Evolutionary conservation across 257 asterid genomes (phyloP).

Genomic region (Salvia splendens): DNA sequence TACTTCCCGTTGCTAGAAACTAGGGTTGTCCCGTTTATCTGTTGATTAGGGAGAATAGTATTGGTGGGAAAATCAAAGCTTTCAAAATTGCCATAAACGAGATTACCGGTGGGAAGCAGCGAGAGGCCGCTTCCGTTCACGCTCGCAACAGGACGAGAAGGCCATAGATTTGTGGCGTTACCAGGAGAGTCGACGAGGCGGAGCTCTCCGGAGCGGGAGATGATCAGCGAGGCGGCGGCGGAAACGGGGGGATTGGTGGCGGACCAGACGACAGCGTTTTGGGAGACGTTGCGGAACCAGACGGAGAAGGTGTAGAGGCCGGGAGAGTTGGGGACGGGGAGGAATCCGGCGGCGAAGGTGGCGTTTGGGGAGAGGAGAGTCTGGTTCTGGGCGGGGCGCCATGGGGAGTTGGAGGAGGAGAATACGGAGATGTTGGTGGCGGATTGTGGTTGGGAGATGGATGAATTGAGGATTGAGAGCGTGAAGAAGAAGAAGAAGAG

Average conservation of each 20-base stretch:
- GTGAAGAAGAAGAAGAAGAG: constrained; percentile 33
- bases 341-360: constrained; percentile 56
- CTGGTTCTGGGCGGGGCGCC: constrained; percentile 64
- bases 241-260: constrained; percentile 51
- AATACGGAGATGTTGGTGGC: constrained; percentile 41
- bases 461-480: constrained; percentile 31
- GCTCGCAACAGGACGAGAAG: constrained; percentile 30
- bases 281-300: constrained; percentile 52
- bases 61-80: constrained; percentile 65
- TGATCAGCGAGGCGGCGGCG: constrained; percentile 49
- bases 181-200: constrained; percentile 40
- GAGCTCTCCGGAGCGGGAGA: constrained; percentile 56
- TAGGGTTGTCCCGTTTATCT: constrained; percentile 42
- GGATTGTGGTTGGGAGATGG: constrained; percentile 42
- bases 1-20: constrained; percentile 53
- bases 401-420: constrained; percentile 48
- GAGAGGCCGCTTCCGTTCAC: constrained; percentile 41
- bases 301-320: constrained; percentile 61
- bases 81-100: constrained; percentile 54
- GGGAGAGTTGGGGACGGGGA: constrained; percentile 30
- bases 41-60: constrained; percentile 64
- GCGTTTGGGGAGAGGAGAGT: constrained; percentile 60
- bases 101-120: constrained; percentile 49
- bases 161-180: constrained; percentile 54
- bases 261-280: constrained; percentile 54